A percentile compares a stretch with the other conserved stretches of the same genome.
These are phyloP conservation scores for Babjeviella inositovora DNA, from an alignment of 805 yeast species.

Conservation along the genomic window DNA sequence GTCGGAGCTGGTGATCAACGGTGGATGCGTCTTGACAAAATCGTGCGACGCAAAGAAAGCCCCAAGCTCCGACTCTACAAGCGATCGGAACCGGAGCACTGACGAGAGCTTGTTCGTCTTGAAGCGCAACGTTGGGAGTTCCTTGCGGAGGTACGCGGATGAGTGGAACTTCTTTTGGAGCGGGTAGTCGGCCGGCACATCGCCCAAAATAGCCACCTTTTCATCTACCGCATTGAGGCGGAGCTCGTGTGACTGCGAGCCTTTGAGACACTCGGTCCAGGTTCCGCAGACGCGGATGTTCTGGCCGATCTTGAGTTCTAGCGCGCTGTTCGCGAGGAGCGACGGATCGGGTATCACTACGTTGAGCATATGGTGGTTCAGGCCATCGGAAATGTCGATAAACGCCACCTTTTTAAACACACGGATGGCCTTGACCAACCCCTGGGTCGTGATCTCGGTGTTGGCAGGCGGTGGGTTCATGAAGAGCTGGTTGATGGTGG, in stretches of 20 bases:
- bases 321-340: conserved; percentile 13
- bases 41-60: conserved; percentile 34
- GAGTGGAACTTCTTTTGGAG: conserved; percentile 70
- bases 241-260: conserved; percentile 31
- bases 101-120: conserved; percentile 52
- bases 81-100: conserved; percentile 58
- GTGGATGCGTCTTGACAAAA: conserved; percentile 70
- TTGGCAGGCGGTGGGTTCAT: conserved; percentile 15
- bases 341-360: conserved; percentile 33
- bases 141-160: conserved; percentile 46
- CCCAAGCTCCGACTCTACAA: conserved; percentile 34
- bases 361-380: conserved; percentile 33
- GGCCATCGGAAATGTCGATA: conserved; percentile 70
- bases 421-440: conserved; percentile 66
- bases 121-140: conserved; percentile 70
- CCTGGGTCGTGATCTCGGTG: conserved; percentile 31
- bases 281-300: conserved; percentile 9
- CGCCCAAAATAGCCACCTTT: conserved; percentile 33
- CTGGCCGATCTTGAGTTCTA: conserved; percentile 20
- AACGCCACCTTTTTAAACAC: conserved; percentile 65
- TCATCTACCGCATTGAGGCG: conserved; percentile 26
- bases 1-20: conserved; percentile 75
- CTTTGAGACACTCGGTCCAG: conserved; percentile 21
- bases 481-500: conserved; percentile 11
- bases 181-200: conserved; percentile 52